A percentile compares a stretch with the other conserved stretches of the same genome.
Evolutionary conservation across 176 grass and related monocot species (phyloP).

Genomic region (Zea luxurians): DNA sequence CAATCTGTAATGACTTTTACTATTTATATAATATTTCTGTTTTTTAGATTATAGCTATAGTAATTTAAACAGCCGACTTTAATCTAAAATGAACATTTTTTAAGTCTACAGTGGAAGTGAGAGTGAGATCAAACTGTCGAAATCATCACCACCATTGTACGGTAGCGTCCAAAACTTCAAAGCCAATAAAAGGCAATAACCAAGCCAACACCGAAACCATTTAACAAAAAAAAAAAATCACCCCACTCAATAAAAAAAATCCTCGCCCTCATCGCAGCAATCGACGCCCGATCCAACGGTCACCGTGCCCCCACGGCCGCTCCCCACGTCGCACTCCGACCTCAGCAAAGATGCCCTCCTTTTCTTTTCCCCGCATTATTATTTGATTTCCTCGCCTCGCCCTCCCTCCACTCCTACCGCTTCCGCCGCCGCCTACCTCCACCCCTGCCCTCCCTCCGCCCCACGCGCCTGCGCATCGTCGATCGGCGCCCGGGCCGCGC

Average conservation of each 20-base stretch:
- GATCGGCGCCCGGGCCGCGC: slow-evolving; percentile 20
- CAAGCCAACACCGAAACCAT: not conserved
- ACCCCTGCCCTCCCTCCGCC: not conserved
- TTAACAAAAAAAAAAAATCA: not conserved
- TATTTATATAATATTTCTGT: too few relatives aligned
- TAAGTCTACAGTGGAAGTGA: too few relatives aligned
- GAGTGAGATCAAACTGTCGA: not conserved
- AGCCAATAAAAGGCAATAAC: not conserved
- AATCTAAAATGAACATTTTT: too few relatives aligned
- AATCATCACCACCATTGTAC: not conserved
- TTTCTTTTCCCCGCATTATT: slow-evolving; percentile 48
- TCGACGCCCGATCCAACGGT: slow-evolving; percentile 3
- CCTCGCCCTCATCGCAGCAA: not conserved
- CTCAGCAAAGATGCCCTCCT: slow-evolving; percentile 31
- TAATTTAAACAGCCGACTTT: too few relatives aligned
- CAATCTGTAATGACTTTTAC: too few relatives aligned
- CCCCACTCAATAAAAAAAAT: slow-evolving; percentile 25
- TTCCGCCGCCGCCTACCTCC: slow-evolving; percentile 37
- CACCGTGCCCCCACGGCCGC: not conserved
- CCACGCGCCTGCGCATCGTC: not conserved
- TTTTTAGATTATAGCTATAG: too few relatives aligned
- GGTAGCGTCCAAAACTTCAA: not conserved
- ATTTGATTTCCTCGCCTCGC: slow-evolving; percentile 47
- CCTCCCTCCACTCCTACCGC: not conserved
- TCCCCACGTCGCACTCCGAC: slow-evolving; percentile 21